Base-by-base conservation (phyloP, 2,329 filamentous ascomycete genomes). In the Orbilia javanica region DNA sequence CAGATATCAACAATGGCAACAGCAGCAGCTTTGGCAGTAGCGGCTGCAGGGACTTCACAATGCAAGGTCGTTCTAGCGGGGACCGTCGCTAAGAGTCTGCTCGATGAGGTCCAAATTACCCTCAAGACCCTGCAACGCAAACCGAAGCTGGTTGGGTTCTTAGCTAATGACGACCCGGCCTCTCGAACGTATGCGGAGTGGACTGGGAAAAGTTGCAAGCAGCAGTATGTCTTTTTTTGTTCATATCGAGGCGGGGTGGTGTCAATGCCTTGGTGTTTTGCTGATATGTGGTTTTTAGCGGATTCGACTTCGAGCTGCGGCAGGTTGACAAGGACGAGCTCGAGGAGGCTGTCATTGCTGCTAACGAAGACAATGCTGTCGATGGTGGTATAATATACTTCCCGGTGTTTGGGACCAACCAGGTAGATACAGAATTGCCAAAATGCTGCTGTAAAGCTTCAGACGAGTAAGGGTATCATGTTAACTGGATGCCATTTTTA, bases 61-160 rank as follows among this genome's bases (percentile, higher is more conserved):
- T 98, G 96, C 89, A 97, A 97, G 88, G 94, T 97, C 84, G 89
- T 98, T 82, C 89, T 97, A 81, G 93, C 95, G 75, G 92, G 92
- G 81, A 92, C 91, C 81, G 94, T 99, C 82, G 93, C 94, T 81
- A 96, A 94, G 86, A 88, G 88, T 69, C 88, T 97, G 64, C 88
- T 97, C 77, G 88, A 89, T 82, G 91, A 90, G 80, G 87, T 97
- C 57, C 88, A 91, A 82, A 89, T 88, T 80, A 86, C 84, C 36
- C 83, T 83, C 77, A 84, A 85, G 53, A 75, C 80, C 50, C 62
- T 82, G 52, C 80, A 72, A 74, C 81, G 83, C 48, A 86, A 90
- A 83, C 94, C 96, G 36, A 90, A 92, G 79, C 88, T 99, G 66
- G 92, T 95, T 52, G 96, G 95, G 75, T 97, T 97, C 85, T 87